phyloP scores from a whole-genome alignment of 202 grass and related monocot genomes.

The Panicum virgatum region DNA sequence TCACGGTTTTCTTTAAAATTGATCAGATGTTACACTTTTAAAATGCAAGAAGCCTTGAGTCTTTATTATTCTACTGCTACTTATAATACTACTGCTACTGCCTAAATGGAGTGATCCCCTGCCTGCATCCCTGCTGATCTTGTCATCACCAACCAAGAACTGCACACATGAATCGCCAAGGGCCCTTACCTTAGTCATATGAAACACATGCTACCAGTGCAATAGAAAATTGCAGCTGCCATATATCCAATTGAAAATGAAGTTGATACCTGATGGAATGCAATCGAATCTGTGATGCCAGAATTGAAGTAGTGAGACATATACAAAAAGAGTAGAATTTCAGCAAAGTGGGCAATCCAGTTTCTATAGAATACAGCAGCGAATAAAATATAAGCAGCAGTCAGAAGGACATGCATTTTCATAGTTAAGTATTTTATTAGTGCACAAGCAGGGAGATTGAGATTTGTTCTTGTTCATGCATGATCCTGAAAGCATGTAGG shows the following conservation, averaged over 20 bases:
- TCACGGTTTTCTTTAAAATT: too few species aligned
- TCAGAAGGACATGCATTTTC: too few species aligned
- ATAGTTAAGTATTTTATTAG: too few species aligned
- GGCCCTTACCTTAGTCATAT: background rate
- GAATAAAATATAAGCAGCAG: too few species aligned
- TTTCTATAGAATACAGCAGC: too few species aligned
- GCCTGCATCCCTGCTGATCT: slow-evolving; percentile 62
- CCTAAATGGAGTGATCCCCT: slow-evolving; percentile 23
- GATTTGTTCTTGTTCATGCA: too few species aligned
- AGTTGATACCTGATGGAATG: slow-evolving; percentile 85
- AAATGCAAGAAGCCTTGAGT: too few species aligned
- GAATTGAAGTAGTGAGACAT: slow-evolving; percentile 86
- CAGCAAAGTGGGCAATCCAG: slow-evolving; percentile 9
- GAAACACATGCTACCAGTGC: background rate
- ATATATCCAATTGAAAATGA: background rate
- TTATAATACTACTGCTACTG: too few species aligned
- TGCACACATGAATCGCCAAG: slow-evolving; percentile 29
- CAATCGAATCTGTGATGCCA: slow-evolving; percentile 64
- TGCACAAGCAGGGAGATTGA: too few species aligned
- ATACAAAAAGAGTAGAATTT: slow-evolving; percentile 38
- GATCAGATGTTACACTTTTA: too few species aligned
- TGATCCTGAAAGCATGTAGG: too few species aligned
- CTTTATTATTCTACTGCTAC: too few species aligned
- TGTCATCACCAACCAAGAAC: slow-evolving; percentile 76
- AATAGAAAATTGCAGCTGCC: background rate